A percentile compares a stretch with the other conserved stretches of the same genome.
These are phyloP conservation scores for Spencermartinsiella ligniputridi DNA, from an alignment of 1,139 yeast species.

Conservation along the genomic window DNA sequence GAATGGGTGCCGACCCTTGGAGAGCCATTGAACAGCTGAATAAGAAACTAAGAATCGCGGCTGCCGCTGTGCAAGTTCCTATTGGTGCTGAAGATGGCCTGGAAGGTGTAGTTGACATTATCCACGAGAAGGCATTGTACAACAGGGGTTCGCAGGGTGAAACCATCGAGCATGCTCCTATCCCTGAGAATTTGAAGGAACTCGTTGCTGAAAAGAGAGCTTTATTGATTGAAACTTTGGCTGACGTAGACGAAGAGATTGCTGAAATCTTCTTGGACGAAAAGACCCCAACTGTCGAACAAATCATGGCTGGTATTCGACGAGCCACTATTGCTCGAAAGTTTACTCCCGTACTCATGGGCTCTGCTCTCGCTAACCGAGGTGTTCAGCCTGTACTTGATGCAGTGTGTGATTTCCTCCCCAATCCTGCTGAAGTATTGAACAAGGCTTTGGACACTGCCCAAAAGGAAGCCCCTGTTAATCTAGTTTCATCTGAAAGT, in stretches of 20 bases:
- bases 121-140: constrained; percentile 79
- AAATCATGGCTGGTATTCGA: constrained; percentile 84
- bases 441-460: constrained; percentile 83
- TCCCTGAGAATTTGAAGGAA: constrained; percentile 72
- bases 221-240: constrained; percentile 81
- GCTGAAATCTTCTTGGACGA: constrained; percentile 92
- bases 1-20: constrained; percentile 99
- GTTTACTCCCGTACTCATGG: constrained; percentile 98
- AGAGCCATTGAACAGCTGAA: constrained; percentile 89
- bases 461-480: constrained; percentile 65
- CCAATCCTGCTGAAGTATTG: constrained; percentile 88
- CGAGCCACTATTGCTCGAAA: constrained; percentile 94
- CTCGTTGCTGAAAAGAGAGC: constrained; percentile 82
- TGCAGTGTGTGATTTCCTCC: constrained; percentile 92
- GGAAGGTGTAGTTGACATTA: constrained; percentile 86
- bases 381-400: constrained; percentile 94
- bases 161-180: constrained; percentile 51
- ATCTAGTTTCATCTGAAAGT: constrained; percentile 65
- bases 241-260: constrained; percentile 96
- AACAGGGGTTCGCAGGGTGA: constrained; percentile 96
- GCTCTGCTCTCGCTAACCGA: constrained; percentile 93
- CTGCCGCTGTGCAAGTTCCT: constrained; percentile 97
- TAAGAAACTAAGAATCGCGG: constrained; percentile 80
- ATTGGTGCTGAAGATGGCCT: constrained; percentile 87
- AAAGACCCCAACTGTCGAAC: constrained; percentile 75